Percentiles rank a stretch among this genome's conserved stretches.
phyloP scores from a whole-genome alignment of 192 early-diverging fungal genomes.

The Diversispora eburnea region DNA sequence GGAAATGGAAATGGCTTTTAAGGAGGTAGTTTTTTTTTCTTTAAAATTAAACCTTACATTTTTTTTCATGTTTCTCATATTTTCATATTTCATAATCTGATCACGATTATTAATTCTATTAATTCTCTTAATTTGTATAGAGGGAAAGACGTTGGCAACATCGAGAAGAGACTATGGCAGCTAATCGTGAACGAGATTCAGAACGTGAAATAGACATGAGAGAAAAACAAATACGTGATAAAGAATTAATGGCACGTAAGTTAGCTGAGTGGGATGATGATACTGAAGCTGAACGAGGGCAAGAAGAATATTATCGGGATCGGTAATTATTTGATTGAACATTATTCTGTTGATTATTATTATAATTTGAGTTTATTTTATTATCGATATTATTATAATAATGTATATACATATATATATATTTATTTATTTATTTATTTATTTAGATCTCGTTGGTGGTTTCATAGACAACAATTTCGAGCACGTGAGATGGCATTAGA shows the following conservation, averaged over 20 bases:
- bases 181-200: conserved; percentile 47
- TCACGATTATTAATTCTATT: too few relatives aligned
- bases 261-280: conserved; percentile 75
- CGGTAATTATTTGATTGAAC: conserved; percentile 40
- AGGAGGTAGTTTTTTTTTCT: conserved; percentile 27
- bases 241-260: conserved; percentile 44
- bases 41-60: neutral
- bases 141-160: conserved; percentile 65
- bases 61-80: neutral
- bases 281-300: conserved; percentile 50
- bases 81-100: neutral
- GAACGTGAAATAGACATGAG: conserved; percentile 44
- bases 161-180: conserved; percentile 46
- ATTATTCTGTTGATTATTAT: too few relatives aligned
- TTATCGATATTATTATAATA: neutral
- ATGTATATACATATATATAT: too few relatives aligned
- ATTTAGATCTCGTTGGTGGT: conserved; percentile 69
- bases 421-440: neutral
- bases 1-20: conserved; percentile 45
- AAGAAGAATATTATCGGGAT: conserved; percentile 77
- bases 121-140: conserved; percentile 27
- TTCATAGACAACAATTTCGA: conserved; percentile 52
- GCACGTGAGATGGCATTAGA: conserved; percentile 70
- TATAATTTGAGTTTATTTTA: too few relatives aligned
- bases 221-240: conserved; percentile 33